These are phyloP conservation scores for Serendipita indica DNA, from an alignment of 768 basidiomycete genomes.

Conservation along the genomic window DNA sequence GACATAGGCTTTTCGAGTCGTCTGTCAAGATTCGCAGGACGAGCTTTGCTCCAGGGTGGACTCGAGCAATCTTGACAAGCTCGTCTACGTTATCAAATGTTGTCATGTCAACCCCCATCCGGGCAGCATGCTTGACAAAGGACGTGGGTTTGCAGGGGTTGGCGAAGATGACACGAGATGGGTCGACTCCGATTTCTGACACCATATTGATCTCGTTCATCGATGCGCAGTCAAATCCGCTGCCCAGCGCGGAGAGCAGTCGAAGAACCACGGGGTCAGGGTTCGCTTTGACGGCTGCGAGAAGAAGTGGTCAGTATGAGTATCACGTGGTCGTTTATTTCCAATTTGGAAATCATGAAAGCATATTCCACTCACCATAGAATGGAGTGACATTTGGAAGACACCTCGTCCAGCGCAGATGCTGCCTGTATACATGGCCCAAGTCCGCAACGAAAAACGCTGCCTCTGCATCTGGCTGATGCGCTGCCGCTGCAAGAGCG, in stretches of 20 bases:
- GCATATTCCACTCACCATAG: constrained; percentile 54
- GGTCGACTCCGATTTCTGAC: constrained; percentile 53
- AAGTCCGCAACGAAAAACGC: constrained; percentile 97
- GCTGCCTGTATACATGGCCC: constrained; percentile 70
- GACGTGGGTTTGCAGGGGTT: constrained; percentile 97
- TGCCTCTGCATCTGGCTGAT: constrained; percentile 62
- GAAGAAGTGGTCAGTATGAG: constrained; percentile 16
- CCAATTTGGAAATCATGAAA: constrained; percentile 15
- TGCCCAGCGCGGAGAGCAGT: constrained; percentile 74
- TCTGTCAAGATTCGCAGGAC: constrained; percentile 95
- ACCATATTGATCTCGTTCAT: constrained; percentile 81
- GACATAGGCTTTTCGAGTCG: constrained; percentile 87
- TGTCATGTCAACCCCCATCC: constrained; percentile 75
- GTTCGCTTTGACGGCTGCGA: constrained; percentile 89
- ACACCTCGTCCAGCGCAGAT: constrained; percentile 60
- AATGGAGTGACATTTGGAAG: constrained; percentile 84
- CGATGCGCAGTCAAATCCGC: constrained; percentile 96
- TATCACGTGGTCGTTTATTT: no score
- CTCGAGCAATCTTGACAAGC: constrained; percentile 76
- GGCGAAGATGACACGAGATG: constrained; percentile 84
- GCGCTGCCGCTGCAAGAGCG: constrained; percentile 9
- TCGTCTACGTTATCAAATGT: constrained; percentile 98
- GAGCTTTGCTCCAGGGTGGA: constrained; percentile 68
- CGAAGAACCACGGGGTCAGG: constrained; percentile 91
- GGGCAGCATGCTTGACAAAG: constrained; percentile 76